A percentile compares a stretch with the other conserved stretches of the same genome.
These are phyloP conservation scores for Parascedosporium putredinis DNA, from an alignment of 2,329 filamentous ascomycete genomes.

Conservation along the genomic window DNA sequence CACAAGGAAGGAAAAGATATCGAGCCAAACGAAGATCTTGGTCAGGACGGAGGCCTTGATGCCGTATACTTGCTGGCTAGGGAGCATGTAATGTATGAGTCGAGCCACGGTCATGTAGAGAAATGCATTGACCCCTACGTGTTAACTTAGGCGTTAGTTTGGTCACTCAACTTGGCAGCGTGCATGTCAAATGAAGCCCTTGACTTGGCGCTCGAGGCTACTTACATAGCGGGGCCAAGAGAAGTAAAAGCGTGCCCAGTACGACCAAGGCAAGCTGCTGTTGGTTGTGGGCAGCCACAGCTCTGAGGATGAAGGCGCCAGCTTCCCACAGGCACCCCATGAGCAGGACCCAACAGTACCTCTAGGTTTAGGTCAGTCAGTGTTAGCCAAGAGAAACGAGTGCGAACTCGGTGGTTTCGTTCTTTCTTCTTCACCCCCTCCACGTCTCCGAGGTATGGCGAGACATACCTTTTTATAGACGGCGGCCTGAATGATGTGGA, in stretches of 20 bases:
- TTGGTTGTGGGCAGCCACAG: conserved; percentile 26
- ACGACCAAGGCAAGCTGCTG: conserved; percentile 23
- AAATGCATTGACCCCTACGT: conserved; percentile 30
- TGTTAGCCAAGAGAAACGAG: too few species aligned
- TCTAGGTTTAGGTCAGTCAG: conserved; percentile 11
- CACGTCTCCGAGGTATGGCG: too few species aligned
- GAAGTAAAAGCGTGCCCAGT: conserved; percentile 24
- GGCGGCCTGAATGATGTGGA: conserved; percentile 19
- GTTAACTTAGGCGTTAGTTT: too few species aligned
- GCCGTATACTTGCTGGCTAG: conserved; percentile 24
- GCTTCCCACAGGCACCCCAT: conserved; percentile 30
- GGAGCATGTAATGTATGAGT: conserved; percentile 27
- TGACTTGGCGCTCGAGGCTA: neutral
- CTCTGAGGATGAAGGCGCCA: conserved; percentile 25
- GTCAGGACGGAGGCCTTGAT: conserved; percentile 27
- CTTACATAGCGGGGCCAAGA: conserved; percentile 30
- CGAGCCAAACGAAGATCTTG: conserved; percentile 35
- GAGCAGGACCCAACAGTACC: conserved; percentile 27
- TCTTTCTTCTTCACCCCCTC: neutral
- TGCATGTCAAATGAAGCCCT: too few species aligned
- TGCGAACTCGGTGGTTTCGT: neutral
- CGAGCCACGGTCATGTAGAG: conserved; percentile 33
- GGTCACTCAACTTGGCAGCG: too few species aligned
- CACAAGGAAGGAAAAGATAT: conserved; percentile 35
- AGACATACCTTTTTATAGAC: conserved; percentile 20